A percentile compares a stretch with the other conserved stretches of the same genome.
Conservation (phyloP, 495 filamentous ascomycete species). For the Bombardia bombarda region DNA sequence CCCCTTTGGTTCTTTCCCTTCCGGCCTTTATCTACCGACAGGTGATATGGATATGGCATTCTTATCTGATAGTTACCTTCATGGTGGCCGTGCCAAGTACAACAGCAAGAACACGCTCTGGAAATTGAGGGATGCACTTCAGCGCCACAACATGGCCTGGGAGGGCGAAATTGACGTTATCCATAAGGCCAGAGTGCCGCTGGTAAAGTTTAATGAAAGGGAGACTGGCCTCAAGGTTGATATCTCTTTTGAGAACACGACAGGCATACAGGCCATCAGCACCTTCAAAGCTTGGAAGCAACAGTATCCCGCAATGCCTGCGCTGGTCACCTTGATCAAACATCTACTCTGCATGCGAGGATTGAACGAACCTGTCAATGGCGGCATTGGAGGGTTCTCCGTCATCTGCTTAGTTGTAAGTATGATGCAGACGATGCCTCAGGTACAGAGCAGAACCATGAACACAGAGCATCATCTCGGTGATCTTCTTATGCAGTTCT, state of each 20-base stretch:
- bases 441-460: conserved; percentile 49
- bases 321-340: conserved; percentile 78
- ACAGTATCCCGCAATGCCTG: conserved; percentile 73
- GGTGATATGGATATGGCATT: conserved; percentile 90
- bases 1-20: conserved; percentile 85
- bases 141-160: conserved; percentile 38
- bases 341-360: conserved; percentile 84
- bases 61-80: conserved; percentile 56
- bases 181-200: conserved; percentile 69
- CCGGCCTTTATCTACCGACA: conserved; percentile 82
- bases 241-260: conserved; percentile 87
- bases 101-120: conserved; percentile 28
- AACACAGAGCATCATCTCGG: conserved; percentile 60
- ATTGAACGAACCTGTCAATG: conserved; percentile 80
- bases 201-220: conserved; percentile 81
- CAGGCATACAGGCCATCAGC: conserved; percentile 65
- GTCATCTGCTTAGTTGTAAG: conserved; percentile 89
- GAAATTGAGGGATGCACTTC: conserved; percentile 44
- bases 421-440: conserved; percentile 69
- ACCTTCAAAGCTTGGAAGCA: conserved; percentile 74
- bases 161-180: conserved; percentile 55
- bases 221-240: conserved; percentile 72
- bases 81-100: conserved; percentile 27
- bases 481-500: conserved; percentile 71
- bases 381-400: conserved; percentile 91